Evolutionary conservation across 495 filamentous ascomycete species (phyloP).

Genomic region (Cenococcum geophilum): DNA sequence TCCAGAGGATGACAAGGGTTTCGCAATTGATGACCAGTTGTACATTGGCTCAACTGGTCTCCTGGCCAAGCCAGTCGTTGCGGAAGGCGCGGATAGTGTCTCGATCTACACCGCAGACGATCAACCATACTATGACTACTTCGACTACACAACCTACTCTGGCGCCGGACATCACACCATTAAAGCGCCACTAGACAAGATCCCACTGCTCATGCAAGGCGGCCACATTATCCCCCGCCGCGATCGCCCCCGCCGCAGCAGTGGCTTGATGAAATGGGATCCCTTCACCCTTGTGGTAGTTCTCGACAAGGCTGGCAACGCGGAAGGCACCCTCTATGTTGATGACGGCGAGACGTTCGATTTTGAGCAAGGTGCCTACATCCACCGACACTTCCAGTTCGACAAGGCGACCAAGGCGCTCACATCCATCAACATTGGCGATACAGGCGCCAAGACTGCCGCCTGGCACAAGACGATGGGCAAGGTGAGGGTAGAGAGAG

Average conservation of each 20-base stretch:
- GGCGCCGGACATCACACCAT: slow-evolving; percentile 60
- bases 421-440: slow-evolving; percentile 47
- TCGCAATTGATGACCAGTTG: slow-evolving; percentile 86
- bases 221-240: slow-evolving; percentile 88
- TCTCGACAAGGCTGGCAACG: slow-evolving; percentile 61
- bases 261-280: slow-evolving; percentile 85
- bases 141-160: slow-evolving; percentile 67
- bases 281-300: slow-evolving; percentile 86
- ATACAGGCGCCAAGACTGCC: slow-evolving; percentile 57
- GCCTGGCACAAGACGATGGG: slow-evolving; percentile 72
- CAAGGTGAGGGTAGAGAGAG: slow-evolving; percentile 69
- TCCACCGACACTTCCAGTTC: slow-evolving; percentile 72
- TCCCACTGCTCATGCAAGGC: slow-evolving; percentile 84
- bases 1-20: slow-evolving; percentile 77
- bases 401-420: slow-evolving; percentile 49
- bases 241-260: slow-evolving; percentile 77
- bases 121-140: slow-evolving; percentile 91
- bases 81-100: slow-evolving; percentile 62
- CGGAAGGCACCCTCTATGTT: slow-evolving; percentile 77
- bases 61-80: slow-evolving; percentile 78
- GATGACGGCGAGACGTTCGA: slow-evolving; percentile 94
- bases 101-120: slow-evolving; percentile 82
- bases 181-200: slow-evolving; percentile 71
- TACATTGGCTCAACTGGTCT: slow-evolving; percentile 83
- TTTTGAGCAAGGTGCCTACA: slow-evolving; percentile 74